phyloP scores from a whole-genome alignment of 2,329 filamentous ascomycete genomes.

The Pestalotiopsis sp. region DNA sequence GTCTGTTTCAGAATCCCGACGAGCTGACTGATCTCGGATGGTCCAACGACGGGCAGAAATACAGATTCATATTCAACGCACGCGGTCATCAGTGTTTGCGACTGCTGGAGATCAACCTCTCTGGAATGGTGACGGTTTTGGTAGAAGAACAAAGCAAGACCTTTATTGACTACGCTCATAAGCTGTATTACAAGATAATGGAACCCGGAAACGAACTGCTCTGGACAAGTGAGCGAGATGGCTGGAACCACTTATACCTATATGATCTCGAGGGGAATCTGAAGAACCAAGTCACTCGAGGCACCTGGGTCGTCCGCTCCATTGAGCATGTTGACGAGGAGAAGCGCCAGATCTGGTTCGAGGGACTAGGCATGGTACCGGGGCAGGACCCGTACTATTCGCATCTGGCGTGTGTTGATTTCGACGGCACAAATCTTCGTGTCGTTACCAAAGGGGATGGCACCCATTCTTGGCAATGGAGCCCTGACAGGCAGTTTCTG shows the following conservation, averaged over 20 bases:
- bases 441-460: neutral
- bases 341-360: conserved; percentile 3
- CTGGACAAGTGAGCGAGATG: conserved; percentile 6
- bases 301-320: neutral
- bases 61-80: conserved; percentile 10
- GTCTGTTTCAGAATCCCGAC: neutral
- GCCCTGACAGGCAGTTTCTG: neutral
- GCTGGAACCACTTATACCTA: conserved; percentile 8
- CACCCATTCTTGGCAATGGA: conserved; percentile 5
- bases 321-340: neutral
- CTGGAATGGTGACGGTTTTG: neutral
- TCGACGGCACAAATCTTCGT: neutral
- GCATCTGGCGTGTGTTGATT: neutral
- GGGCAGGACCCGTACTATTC: conserved; percentile 6
- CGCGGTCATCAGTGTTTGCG: conserved; percentile 4
- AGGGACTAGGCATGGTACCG: neutral
- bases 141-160: conserved; percentile 3
- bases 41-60: neutral
- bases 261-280: neutral
- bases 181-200: conserved; percentile 1
- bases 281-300: conserved; percentile 3
- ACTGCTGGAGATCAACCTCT: neutral
- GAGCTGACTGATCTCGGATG: neutral
- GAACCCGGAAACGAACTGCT: neutral
- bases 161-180: neutral